Evolutionary conservation across 805 yeast species (phyloP), one percentile per base, ranked within the genome.

Genomic region (Zygoascus tannicola): DNA sequence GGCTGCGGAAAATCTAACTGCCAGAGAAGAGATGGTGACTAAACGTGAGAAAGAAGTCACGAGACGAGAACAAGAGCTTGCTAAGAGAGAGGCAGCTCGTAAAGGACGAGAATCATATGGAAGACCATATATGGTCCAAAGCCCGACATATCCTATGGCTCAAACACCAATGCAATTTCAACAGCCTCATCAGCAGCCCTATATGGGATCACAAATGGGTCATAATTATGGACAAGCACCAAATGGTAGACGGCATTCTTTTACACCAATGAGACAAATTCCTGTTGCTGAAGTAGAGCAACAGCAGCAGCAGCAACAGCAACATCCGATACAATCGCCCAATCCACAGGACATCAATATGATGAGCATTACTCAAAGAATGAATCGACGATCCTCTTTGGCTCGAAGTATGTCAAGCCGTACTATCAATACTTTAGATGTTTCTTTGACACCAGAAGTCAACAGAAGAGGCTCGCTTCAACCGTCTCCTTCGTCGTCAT

Each of bases 301-400:
- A 22, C 37, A 26, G 32, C 48, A 35, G 35, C 44, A 41, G 32
- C 49, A 44, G 46, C 44, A 38, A 35, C 23, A 41, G 35, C n/a
- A n/a, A n/a, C n/a, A n/a, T n/a, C n/a, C n/a, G n/a, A n/a, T n/a
- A n/a, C 10, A 7, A 26, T 8, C 10, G 8, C 40, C 41, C 36
- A 41, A 8, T 33, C 39, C 42, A 15, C 42, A 51, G 33, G 62
- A 58, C 35, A 43, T 50, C 32, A 60, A 56, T 38, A 51, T 52
- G 54, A 46, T 50, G 56, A 44, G 50, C 43, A 39, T 47, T 39
- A 50, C 53, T 7, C 44, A 47, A 19, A 49, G 58, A 5, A 45
- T 56, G n/a, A 44, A 26, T 18, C 37, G 45, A 16, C 43, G 46
- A 16, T 36, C 52, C n/a, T 35, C 30, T 8, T 26, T 26, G 30